Conservation (phyloP, 148 eudicot genomes). For the Linanthus parryae region DNA sequence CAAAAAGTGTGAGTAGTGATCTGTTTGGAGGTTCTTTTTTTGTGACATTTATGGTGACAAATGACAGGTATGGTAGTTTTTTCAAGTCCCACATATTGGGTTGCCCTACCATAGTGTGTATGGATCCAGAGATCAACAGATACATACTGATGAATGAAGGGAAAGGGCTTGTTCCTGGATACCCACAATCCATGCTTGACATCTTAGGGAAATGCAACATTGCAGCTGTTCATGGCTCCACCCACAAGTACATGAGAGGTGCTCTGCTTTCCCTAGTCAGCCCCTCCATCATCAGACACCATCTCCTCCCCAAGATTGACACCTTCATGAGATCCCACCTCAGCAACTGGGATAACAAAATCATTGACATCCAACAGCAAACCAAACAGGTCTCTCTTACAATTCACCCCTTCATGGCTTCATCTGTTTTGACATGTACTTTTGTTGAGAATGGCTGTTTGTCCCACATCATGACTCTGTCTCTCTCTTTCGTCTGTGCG, state of each 20-base stretch:
- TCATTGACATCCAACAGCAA: conserved; percentile 84
- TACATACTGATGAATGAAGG: conserved; percentile 76
- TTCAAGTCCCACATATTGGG: conserved; percentile 93
- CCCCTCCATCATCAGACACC: conserved; percentile 69
- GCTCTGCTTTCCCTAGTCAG: conserved; percentile 73
- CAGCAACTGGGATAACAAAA: conserved; percentile 44
- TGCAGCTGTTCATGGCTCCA: conserved; percentile 95
- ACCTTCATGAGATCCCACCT: conserved; percentile 83
- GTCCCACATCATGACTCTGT: too few relatives aligned
- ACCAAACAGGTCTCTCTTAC: conserved; percentile 74
- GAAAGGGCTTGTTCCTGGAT: conserved; percentile 90
- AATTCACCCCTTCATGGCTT: not conserved
- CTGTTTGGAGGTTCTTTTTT: too few relatives aligned
- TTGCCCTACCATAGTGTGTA: conserved; percentile 87
- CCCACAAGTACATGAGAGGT: conserved; percentile 95
- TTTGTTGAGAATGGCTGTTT: not conserved
- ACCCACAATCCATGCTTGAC: conserved; percentile 90
- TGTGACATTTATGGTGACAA: too few relatives aligned
- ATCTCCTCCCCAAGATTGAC: conserved; percentile 78
- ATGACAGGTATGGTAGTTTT: conserved; percentile 75
- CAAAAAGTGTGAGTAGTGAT: too few relatives aligned
- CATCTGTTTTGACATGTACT: conserved; percentile 11
- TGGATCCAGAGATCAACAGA: conserved; percentile 84
- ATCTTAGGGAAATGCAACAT: conserved; percentile 89
- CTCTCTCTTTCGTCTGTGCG: too few relatives aligned